Evolutionary conservation across 345 rosid genomes (phyloP).

Genomic region (Populus simonii): DNA sequence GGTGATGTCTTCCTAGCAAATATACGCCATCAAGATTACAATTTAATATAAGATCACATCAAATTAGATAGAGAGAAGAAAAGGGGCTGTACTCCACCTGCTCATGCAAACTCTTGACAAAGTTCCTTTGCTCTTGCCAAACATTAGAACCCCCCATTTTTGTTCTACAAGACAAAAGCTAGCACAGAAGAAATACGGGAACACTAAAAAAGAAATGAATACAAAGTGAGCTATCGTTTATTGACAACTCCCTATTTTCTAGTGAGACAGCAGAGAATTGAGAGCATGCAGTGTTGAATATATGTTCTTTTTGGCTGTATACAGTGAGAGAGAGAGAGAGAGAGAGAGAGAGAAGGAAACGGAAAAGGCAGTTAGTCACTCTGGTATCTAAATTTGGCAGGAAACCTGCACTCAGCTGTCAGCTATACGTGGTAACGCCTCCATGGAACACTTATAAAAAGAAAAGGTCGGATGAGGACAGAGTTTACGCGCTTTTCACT

Average conservation of each 20-base stretch:
- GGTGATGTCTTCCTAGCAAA: background rate
- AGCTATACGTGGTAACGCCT: background rate
- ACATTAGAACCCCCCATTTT: slow-evolving; percentile 3
- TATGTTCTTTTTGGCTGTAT: background rate
- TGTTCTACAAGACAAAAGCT: background rate
- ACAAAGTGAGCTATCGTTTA: background rate
- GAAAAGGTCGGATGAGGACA: background rate
- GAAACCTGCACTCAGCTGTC: background rate
- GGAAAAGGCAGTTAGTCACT: background rate
- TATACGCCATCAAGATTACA: background rate
- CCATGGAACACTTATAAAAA: background rate
- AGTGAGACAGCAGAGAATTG: background rate
- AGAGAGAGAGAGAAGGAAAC: no score
- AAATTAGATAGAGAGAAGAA: background rate
- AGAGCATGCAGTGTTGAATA: background rate
- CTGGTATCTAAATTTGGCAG: background rate
- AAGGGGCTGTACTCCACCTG: background rate
- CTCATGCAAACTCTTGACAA: background rate
- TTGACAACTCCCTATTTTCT: background rate
- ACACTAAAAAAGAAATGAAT: no score
- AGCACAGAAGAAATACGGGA: background rate
- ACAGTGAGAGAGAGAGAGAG: no score
- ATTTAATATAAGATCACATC: background rate
- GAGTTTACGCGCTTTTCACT: no score
- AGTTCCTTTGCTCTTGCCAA: background rate